These are phyloP conservation scores for Cyclostephanos invisitatus DNA, from an alignment of 108 stramenopile genomes.

Conservation along the genomic window DNA sequence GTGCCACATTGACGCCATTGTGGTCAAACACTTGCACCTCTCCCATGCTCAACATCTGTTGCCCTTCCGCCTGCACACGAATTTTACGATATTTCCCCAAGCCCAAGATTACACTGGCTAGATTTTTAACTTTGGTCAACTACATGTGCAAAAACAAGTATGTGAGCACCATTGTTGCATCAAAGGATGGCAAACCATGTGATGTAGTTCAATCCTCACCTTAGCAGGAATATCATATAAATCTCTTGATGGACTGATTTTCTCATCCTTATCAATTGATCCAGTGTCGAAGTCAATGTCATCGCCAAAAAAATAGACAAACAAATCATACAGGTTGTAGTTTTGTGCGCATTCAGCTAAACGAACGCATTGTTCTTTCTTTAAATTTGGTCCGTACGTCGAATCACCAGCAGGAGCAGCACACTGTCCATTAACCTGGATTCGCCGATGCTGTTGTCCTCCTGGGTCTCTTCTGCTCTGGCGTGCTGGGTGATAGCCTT, in stretches of 20 bases:
- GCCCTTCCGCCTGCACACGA: too few relatives aligned
- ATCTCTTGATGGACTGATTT: background rate
- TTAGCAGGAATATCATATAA: too few relatives aligned
- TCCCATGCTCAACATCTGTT: too few relatives aligned
- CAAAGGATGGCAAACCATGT: too few relatives aligned
- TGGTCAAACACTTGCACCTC: too few relatives aligned
- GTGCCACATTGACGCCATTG: too few relatives aligned
- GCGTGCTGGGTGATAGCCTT: background rate
- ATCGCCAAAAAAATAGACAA: slow-evolving; percentile 15
- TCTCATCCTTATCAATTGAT: background rate
- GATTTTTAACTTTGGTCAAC: too few relatives aligned
- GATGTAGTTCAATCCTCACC: too few relatives aligned
- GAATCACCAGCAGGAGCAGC: background rate
- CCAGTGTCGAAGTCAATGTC: slow-evolving; percentile 15
- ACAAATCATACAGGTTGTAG: slow-evolving; percentile 13
- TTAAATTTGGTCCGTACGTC: background rate
- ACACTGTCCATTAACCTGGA: background rate
- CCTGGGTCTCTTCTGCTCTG: background rate
- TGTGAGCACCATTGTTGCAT: too few relatives aligned
- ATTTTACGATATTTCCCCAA: too few relatives aligned
- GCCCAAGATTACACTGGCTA: too few relatives aligned
- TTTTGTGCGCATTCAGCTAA: slow-evolving; percentile 11
- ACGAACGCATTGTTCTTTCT: background rate
- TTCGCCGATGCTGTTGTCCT: background rate
- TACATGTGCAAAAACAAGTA: too few relatives aligned